Evolutionary conservation across 2,329 filamentous ascomycete genomes (phyloP), one percentile per base, ranked within the genome.

Genomic region (Dryadomyces quercus-mongolicae): DNA sequence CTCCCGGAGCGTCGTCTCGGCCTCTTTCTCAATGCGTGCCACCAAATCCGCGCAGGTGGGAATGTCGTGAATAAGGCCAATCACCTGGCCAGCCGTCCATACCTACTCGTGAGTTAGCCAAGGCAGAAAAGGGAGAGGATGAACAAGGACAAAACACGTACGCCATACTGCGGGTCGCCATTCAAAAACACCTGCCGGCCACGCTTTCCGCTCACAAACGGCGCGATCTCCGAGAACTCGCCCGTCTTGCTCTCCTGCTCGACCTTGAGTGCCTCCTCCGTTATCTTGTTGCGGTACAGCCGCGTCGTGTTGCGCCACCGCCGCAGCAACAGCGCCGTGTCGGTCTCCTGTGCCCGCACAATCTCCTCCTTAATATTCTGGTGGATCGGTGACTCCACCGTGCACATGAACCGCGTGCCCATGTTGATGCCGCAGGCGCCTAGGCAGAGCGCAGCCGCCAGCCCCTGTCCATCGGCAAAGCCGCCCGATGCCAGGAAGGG

Each of bases 331-430:
- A 98, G 77, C 60, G 90, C 82, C 0, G 93, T 98, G 68, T 97
- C 89, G 21, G 86, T 90, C 76, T 98, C 93, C 59, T 89, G 78
- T 1, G 91, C 87, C 54, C 82, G 78, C 51, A 96, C 90, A 64
- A 98, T 98, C 61, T 86, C 78, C 68, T 94, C 78, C 78, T 98
- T 98, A 74, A 98, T 89, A 61, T 95, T 95, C 50, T 81, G 68
- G 71, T 98, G 93, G 59, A 98, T 87, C 1, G 93, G 93, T 16
- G 91, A 84, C 71, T 97, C 93, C 47, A 92, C 76, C 0, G 93
- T 97, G 73, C 86, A 92, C 88, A 98, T 94, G 74, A 97, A 98
- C 45, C 93, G 78, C 10, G 93, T 98, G 55, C 93, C 93, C 93
- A 98, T 98, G 72, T 98, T 98, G 72, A 97, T 84, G 59, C 93